Evolutionary conservation across 352 stramenopile genomes (phyloP).

Genomic region (Phytophthora lateralis): DNA sequence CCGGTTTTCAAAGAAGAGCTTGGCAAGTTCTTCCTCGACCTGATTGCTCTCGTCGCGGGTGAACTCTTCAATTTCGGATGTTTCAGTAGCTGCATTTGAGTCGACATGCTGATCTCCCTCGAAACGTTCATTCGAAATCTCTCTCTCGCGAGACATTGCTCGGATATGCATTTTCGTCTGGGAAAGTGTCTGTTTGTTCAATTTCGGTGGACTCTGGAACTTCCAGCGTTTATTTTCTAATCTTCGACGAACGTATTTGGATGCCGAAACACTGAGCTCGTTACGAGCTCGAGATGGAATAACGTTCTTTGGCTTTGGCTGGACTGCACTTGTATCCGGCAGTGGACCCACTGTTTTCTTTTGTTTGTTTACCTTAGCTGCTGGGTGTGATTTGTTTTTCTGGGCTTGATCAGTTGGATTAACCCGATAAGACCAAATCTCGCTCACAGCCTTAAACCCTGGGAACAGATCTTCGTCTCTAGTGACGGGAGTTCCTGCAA

Average conservation of each 20-base stretch:
- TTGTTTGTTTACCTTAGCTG: slow-evolving; percentile 3
- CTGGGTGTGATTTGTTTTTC: slow-evolving; percentile 4
- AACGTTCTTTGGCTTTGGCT: neutral
- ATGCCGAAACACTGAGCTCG: slow-evolving; percentile 6
- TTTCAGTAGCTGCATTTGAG: slow-evolving; percentile 23
- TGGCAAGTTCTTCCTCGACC: slow-evolving; percentile 58
- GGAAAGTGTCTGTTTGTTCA: slow-evolving; percentile 49
- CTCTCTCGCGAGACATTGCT: slow-evolving; percentile 21
- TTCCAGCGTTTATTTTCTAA: slow-evolving; percentile 75
- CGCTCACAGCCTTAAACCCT: slow-evolving; percentile 64
- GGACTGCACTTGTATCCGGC: slow-evolving; percentile 1
- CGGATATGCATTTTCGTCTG: slow-evolving; percentile 33
- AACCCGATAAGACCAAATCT: slow-evolving; percentile 66
- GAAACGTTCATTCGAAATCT: slow-evolving; percentile 10
- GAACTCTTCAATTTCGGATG: slow-evolving; percentile 33
- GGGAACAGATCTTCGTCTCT: slow-evolving; percentile 65
- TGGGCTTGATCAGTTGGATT: slow-evolving; percentile 20
- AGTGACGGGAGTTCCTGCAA: slow-evolving; percentile 56
- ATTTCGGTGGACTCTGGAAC: slow-evolving; percentile 62
- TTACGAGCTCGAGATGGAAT: neutral
- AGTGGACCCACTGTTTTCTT: slow-evolving; percentile 5
- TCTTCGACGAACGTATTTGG: slow-evolving; percentile 62
- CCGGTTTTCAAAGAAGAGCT: slow-evolving; percentile 71
- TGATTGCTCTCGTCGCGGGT: slow-evolving; percentile 32
- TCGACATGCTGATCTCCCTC: slow-evolving; percentile 2